Percentiles rank a stretch among this genome's conserved stretches.
Evolutionary conservation across 2,329 filamentous ascomycete species (phyloP).

Genomic region (Colletotrichum karsti): DNA sequence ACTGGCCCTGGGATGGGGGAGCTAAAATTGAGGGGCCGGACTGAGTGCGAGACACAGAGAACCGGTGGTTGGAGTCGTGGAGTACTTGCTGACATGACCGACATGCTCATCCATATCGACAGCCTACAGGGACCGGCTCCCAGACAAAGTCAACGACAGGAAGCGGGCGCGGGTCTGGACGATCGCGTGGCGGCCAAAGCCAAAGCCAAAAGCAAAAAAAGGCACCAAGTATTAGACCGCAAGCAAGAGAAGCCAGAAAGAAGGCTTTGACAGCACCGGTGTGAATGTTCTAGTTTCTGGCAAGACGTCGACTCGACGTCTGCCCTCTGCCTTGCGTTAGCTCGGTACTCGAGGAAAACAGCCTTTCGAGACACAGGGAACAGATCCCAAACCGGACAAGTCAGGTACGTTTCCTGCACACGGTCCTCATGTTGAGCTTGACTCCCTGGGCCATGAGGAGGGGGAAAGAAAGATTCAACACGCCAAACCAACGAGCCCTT

Average conservation of each 20-base stretch:
- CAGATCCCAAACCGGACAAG: conserved; percentile 20
- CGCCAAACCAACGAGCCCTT: background rate
- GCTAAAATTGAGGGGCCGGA: conserved; percentile 19
- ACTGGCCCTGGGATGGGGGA: background rate
- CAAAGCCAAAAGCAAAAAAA: conserved; percentile 4
- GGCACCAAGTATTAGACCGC: too few species aligned
- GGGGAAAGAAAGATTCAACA: background rate
- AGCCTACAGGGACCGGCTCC: conserved; percentile 7
- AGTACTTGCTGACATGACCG: background rate
- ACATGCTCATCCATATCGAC: background rate
- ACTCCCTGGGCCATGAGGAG: background rate
- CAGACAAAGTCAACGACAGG: background rate
- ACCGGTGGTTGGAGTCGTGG: background rate
- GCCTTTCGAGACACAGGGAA: conserved; percentile 3
- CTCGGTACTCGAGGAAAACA: conserved; percentile 1
- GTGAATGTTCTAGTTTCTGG: conserved; percentile 17
- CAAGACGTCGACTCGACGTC: background rate
- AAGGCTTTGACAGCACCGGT: conserved; percentile 15
- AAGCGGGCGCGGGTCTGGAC: background rate
- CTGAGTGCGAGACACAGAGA: background rate
- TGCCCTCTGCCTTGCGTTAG: conserved; percentile 19
- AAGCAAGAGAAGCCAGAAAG: background rate
- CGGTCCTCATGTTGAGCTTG: background rate
- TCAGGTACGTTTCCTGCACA: conserved; percentile 17
- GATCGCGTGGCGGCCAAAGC: background rate